Evolutionary conservation across 164 flowering plant species (phyloP).

Genomic region (Berberis vulgaris): DNA sequence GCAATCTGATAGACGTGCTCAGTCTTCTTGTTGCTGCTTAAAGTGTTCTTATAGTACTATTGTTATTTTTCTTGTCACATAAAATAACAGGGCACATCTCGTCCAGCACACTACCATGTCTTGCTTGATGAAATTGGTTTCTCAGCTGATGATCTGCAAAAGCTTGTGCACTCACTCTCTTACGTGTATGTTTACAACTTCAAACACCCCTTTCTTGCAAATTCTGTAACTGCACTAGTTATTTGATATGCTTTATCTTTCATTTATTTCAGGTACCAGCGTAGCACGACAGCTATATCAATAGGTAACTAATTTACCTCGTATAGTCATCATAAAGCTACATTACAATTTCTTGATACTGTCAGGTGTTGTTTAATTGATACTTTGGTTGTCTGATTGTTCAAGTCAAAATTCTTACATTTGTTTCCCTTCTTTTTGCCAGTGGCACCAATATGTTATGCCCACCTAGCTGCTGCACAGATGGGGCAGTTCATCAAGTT

Average conservation of each 20-base stretch:
- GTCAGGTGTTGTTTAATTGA: neutral
- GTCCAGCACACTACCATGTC: conserved; percentile 87
- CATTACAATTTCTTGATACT: neutral
- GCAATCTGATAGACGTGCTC: neutral
- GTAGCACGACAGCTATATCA: conserved; percentile 73
- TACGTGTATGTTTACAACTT: conserved; percentile 58
- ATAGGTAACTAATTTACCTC: conserved; percentile 37
- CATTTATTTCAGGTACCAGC: conserved; percentile 50
- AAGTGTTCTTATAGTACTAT: neutral
- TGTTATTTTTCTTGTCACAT: neutral
- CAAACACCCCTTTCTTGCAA: neutral
- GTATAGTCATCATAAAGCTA: neutral
- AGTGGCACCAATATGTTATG: conserved; percentile 87
- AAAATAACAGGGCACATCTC: conserved; percentile 63
- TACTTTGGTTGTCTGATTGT: neutral
- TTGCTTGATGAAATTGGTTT: conserved; percentile 87
- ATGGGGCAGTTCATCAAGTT: conserved; percentile 58
- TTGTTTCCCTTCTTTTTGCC: conserved; percentile 8
- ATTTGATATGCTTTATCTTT: neutral
- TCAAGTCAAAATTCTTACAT: neutral
- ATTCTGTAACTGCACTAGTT: neutral
- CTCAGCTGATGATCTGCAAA: conserved; percentile 65
- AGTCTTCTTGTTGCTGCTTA: neutral
- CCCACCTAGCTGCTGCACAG: conserved; percentile 78
- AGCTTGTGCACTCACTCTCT: conserved; percentile 59